phyloP scores from a whole-genome alignment of 768 basidiomycete genomes.

The Omphalotus guepiniiformis region DNA sequence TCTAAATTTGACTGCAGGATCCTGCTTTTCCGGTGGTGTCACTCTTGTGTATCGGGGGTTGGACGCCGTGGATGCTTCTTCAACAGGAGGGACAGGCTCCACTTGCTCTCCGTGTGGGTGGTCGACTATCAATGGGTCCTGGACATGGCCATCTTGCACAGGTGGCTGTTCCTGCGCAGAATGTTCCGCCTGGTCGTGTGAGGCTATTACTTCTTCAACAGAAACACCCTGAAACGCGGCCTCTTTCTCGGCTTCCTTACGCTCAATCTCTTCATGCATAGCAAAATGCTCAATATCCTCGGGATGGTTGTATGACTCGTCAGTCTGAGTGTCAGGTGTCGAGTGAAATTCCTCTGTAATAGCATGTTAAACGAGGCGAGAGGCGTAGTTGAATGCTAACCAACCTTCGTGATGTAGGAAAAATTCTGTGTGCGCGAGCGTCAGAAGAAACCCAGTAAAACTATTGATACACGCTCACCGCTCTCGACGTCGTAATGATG shows the following conservation, averaged over 20 bases:
- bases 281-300: slow-evolving; percentile 93
- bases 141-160: slow-evolving; percentile 12
- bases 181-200: slow-evolving; percentile 36
- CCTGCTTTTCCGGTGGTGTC: slow-evolving; percentile 64
- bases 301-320: slow-evolving; percentile 89
- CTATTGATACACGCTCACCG: slow-evolving; percentile 43
- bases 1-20: slow-evolving; percentile 59
- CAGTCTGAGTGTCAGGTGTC: slow-evolving; percentile 96
- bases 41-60: slow-evolving; percentile 54
- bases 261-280: slow-evolving; percentile 84
- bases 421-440: slow-evolving; percentile 54
- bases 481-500: slow-evolving; percentile 93
- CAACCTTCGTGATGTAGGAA: slow-evolving; percentile 96
- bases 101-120: slow-evolving; percentile 36
- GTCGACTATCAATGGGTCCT: slow-evolving; percentile 15
- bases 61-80: slow-evolving; percentile 25
- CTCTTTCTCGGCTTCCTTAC: slow-evolving; percentile 77
- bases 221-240: slow-evolving; percentile 80
- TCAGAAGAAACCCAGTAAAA: background rate
- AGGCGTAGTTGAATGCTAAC: slow-evolving; percentile 9
- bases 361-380: background rate
- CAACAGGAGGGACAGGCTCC: slow-evolving; percentile 18
- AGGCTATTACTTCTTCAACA: slow-evolving; percentile 61
- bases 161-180: slow-evolving; percentile 10
- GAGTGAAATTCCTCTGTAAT: slow-evolving; percentile 81